Evolutionary conservation across 805 yeast species (phyloP), one percentile per base, ranked within the genome.

Genomic region (Candida broadrunensis): DNA sequence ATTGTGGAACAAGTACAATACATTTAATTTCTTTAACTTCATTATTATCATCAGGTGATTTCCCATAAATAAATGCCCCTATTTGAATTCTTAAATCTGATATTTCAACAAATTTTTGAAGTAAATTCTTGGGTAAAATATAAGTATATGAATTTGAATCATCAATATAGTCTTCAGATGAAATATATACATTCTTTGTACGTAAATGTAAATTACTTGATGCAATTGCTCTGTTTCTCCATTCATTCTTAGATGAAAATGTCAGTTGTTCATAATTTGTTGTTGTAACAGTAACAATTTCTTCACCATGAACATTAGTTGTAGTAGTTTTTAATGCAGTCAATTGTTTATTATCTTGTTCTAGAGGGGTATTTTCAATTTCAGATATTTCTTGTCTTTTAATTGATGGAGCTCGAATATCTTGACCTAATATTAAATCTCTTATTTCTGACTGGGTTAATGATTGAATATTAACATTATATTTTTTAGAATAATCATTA

Each of bases 251-350:
- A 1, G 97, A 87, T 35, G 83, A 73, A 58, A 93, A 93, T 13
- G 83, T 66, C 65, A 81, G 83, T 53, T 88, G 93, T 58, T 89
- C 99, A 56, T 86, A 90, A 47, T 80, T 80, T 14, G 90, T 81
- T 0, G 98, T 89, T 0, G 98, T 89, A 23, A 91, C 96, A 0
- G 96, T 91, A 32, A 86, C 84, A 53, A 93, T 91, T 52, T 90
- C 95, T 56, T 93, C 99, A 25, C 99, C 99, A 55, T 90, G 97
- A 2, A 87, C 96, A 56, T 88, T 93, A 19, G 82, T 81, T 0
- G 95, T 85, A 42, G 82, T 84, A 0, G 95, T 81, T 51, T 88
- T 89, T 50, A 83, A 74, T 0, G 95, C 93, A 0, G 89, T 78
- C 24, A 83, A 64, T 48, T 85, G 83, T 27, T 63, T 58, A 43